phyloP scores from a whole-genome alignment of 768 basidiomycete genomes.

The Russula sp. region DNA sequence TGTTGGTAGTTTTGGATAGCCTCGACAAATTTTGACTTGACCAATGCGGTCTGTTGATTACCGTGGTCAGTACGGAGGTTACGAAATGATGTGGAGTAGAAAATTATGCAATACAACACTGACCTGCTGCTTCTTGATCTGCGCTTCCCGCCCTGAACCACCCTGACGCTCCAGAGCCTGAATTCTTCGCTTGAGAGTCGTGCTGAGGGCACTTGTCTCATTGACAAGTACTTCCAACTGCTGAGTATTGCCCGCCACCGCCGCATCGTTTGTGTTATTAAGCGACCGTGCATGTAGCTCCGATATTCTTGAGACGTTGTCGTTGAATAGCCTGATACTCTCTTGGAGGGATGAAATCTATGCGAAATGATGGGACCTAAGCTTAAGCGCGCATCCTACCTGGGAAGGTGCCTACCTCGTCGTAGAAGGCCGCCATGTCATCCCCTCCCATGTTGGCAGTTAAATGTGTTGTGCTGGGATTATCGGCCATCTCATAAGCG shows the following conservation, averaged over 20 bases:
- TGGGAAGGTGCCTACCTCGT: slow-evolving; percentile 48
- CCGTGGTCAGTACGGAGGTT: background rate
- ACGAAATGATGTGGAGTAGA: background rate
- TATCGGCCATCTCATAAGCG: slow-evolving; percentile 66
- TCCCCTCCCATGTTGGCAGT: slow-evolving; percentile 35
- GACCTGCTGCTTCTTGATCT: slow-evolving; percentile 44
- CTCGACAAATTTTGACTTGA: slow-evolving; percentile 67
- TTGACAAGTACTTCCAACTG: slow-evolving; percentile 53
- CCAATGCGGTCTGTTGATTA: slow-evolving; percentile 43
- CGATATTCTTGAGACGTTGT: slow-evolving; percentile 41
- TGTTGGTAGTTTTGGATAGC: slow-evolving; percentile 72
- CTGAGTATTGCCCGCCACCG: slow-evolving; percentile 35
- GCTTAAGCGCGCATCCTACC: background rate
- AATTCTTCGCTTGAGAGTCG: slow-evolving; percentile 53
- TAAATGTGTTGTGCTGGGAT: slow-evolving; percentile 43
- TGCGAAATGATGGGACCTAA: background rate
- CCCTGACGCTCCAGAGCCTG: slow-evolving; percentile 45
- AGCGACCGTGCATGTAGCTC: slow-evolving; percentile 47
- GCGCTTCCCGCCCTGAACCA: slow-evolving; percentile 37
- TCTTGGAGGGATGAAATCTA: slow-evolving; percentile 50
- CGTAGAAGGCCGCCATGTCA: slow-evolving; percentile 64
- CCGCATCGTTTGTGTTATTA: slow-evolving; percentile 43
- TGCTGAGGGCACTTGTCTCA: slow-evolving; percentile 55
- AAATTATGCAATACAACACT: slow-evolving; percentile 15
- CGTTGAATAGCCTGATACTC: slow-evolving; percentile 38